Base-by-base conservation (phyloP, 768 basidiomycete species). In the Psilocybe cubensis region DNA sequence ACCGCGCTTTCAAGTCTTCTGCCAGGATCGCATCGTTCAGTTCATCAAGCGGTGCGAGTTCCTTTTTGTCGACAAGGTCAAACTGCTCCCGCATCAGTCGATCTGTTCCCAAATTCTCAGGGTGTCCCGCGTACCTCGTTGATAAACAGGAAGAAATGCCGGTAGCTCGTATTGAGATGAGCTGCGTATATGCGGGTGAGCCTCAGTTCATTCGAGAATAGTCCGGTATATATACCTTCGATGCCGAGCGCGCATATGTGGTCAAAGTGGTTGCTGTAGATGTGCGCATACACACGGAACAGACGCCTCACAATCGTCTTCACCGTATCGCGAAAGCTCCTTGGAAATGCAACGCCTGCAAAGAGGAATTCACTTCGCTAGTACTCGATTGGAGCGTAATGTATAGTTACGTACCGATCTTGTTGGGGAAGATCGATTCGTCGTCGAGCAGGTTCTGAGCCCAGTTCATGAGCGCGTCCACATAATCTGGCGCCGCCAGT, bases 381-480 rank as follows among this genome's bases (percentile, higher is more conserved):
- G 47, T 25, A 17, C 40, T 17, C 52, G 40, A 21, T 35, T 38
- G 60, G 20, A 49, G 40, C n/a, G 33, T 42, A 7, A 21, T n/a
- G n/a, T 23, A 21, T 7, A 35, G 18, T 9, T 4, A 35, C 74
- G 52, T 61, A 91, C 96, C 97, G 65, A 98, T 96, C 77, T 91
- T 92, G 71, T 94, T 94, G 2, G 97, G 97, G 71, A 99, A 99
- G 52, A 94, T 75, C 14, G 79, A 80, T 67, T 96, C 95, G 70
- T 98, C 95, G 70, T 99, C 97, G 24, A 99, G 79, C 52, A 96
- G 79, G 52, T 81, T 82, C 71, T 99, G 97, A 4, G 93, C 89
- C 97, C 97, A 99, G 71, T 95, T 97, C 97, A 99, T 99, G 53
- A 99, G 79, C 9, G 92, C 91, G 67, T 99, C 97, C 40, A 98